These are phyloP conservation scores for Gastrolobium villosum DNA, from an alignment of 306 rosid species.

Conservation along the genomic window DNA sequence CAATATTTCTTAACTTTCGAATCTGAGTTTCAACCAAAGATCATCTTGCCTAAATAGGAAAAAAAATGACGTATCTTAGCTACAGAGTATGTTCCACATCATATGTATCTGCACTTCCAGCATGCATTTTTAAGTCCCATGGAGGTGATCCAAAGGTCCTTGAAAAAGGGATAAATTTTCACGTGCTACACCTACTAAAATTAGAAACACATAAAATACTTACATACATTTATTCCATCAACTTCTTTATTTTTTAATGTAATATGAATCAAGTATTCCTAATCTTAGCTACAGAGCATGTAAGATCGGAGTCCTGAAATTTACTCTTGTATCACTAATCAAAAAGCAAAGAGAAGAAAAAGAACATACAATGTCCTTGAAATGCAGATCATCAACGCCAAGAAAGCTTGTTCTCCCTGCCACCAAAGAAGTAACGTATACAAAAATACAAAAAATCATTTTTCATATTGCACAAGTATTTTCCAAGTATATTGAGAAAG, in stretches of 20 bases:
- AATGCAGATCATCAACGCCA: slow-evolving; percentile 62
- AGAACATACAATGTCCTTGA: slow-evolving; percentile 71
- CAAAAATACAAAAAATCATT: not conserved
- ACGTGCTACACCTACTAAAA: no score
- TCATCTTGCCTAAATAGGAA: no score
- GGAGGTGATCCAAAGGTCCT: not conserved
- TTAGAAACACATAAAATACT: no score
- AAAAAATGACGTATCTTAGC: no score
- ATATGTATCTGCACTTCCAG: not conserved
- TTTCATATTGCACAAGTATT: slow-evolving; percentile 10
- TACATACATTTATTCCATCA: no score
- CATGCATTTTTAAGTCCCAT: not conserved
- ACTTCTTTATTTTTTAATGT: no score
- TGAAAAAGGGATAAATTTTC: no score
- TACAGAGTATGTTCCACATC: no score
- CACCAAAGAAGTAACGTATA: slow-evolving; percentile 54
- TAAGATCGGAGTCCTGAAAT: no score
- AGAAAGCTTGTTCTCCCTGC: slow-evolving; percentile 72
- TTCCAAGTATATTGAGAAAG: not conserved
- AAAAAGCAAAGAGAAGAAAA: slow-evolving; percentile 26
- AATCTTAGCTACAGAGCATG: no score
- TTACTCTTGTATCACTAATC: not conserved
- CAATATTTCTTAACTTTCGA: slow-evolving; percentile 49
- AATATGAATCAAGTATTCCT: no score
- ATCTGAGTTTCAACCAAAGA: slow-evolving; percentile 28